Base-by-base conservation (phyloP, 169 alveolate species). In the Besnoitia besnoiti region DNA sequence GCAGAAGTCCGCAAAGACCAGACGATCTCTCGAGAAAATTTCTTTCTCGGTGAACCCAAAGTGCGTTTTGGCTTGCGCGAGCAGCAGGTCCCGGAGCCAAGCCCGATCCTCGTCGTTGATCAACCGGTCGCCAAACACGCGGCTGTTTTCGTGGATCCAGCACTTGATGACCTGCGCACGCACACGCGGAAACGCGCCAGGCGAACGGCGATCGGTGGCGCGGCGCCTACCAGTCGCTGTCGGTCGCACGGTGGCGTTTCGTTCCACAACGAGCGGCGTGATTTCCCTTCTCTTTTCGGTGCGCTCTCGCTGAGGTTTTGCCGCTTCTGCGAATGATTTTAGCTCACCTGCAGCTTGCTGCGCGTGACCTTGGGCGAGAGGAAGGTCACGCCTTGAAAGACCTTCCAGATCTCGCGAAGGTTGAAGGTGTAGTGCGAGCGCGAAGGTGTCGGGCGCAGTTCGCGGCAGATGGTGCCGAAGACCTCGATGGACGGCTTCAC, bases 71-170 rank as follows among this genome's bases (percentile, higher is more conserved):
- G 89, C 76, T 39, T 85, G 92, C 46, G 76, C 8, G 55, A 76
- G 95, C 82, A 92, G 96, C 94, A 90, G 91, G 33, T 76, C 67
- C 37, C 77, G 92, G 96, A 97, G 96, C 93, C 94, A 94, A 61
- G 89, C 94, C 94, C 98, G 97, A 93, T 98, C 99, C 50, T 97
- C 98, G 77, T 95, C 90, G 95, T 97, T 96, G 79, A 98, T 96
- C 92, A 99, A 96, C 92, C 99, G 98, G 95, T 99, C 99, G 94
- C 97, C 98, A 93, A 99, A 98, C 50, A 99, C 99, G 92, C 99
- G 95, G 95, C 98, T 98, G 90, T 98, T 98, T 95, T 99, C 99
- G 93, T 99, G 99, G 94, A 97, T 97, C 99, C 99, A 99, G 82
- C 98, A 96, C 79, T 97, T 97, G 93, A 98, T 96, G 89, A 99